Evolutionary conservation across 768 basidiomycete species (phyloP).

Genomic region (Grammothele lineata): DNA sequence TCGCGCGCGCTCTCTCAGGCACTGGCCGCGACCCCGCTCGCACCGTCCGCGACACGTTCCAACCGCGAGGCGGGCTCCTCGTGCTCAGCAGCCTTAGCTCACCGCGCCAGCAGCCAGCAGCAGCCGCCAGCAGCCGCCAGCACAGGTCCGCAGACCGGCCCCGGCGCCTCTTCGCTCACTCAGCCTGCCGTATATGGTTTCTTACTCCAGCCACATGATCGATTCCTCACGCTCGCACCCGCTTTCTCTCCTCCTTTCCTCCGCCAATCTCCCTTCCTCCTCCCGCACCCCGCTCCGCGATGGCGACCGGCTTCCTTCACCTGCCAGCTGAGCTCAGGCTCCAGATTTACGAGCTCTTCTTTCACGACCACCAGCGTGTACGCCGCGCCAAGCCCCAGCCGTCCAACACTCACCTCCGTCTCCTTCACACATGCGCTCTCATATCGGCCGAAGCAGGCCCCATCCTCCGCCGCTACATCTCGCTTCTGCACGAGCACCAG

Average conservation of each 20-base stretch:
- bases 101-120: no score
- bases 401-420: slow-evolving; percentile 29
- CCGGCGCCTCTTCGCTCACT: no score
- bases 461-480: slow-evolving; percentile 30
- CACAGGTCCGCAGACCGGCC: no score
- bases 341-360: slow-evolving; percentile 28
- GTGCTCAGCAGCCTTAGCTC: no score
- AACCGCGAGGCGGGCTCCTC: no score
- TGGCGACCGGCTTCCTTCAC: slow-evolving; percentile 20
- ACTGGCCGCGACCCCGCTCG: no score
- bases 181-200: slow-evolving; percentile 17
- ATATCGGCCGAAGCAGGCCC: slow-evolving; percentile 29
- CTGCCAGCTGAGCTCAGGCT: slow-evolving; percentile 34
- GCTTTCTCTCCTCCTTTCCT: no score
- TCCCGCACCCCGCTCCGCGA: not conserved
- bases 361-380: slow-evolving; percentile 24
- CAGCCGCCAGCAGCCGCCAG: no score
- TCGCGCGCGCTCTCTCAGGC: no score
- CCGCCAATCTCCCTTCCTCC: not conserved
- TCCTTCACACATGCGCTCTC: slow-evolving; percentile 30
- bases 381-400: slow-evolving; percentile 25
- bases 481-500: slow-evolving; percentile 35
- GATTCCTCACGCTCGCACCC: no score
- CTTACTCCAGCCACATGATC: slow-evolving; percentile 19
- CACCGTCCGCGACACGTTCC: no score